Conservation (phyloP, 352 stramenopile species). For the Detonula confervacea region DNA sequence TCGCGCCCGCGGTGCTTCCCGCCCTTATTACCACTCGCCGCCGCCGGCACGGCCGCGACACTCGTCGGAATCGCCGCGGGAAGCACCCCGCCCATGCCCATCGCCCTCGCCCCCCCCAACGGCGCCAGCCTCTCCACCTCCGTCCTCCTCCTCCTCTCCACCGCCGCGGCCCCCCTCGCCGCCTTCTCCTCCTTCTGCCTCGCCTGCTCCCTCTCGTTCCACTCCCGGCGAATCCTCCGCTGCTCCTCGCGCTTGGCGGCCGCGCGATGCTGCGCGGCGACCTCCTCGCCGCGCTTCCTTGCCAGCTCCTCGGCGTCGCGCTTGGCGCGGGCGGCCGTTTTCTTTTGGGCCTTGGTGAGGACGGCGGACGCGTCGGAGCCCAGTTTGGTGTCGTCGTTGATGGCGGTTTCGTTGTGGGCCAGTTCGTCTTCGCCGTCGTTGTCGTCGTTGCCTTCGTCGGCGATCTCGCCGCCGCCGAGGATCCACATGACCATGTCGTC, state of each 20-base stretch:
- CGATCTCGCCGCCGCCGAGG: constrained; percentile 49
- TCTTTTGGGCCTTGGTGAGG: constrained; percentile 37
- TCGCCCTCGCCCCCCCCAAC: too few species aligned
- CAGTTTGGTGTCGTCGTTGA: too few species aligned
- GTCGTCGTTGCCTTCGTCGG: constrained; percentile 15
- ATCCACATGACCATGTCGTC: constrained; percentile 85
- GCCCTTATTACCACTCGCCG: constrained; percentile 14
- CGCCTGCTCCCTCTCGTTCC: constrained; percentile 76
- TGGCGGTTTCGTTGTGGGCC: too few species aligned
- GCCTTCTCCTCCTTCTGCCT: constrained; percentile 63
- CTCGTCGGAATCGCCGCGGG: constrained; percentile 2
- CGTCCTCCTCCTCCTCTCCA: constrained; percentile 27
- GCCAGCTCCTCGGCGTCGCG: constrained; percentile 41
- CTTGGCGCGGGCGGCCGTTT: constrained; percentile 24
- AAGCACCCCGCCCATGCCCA: constrained; percentile 10
- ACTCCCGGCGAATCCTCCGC: constrained; percentile 76
- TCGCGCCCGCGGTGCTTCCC: not conserved
- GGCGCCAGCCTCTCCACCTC: constrained; percentile 50
- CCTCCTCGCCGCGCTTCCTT: constrained; percentile 53
- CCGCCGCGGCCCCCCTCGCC: constrained; percentile 35
- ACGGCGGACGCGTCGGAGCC: too few species aligned
- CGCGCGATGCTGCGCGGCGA: constrained; percentile 45
- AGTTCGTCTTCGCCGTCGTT: constrained; percentile 13
- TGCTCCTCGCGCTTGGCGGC: constrained; percentile 79
- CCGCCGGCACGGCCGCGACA: constrained; percentile 4